Percentiles rank a stretch among this genome's conserved stretches.
These are phyloP conservation scores for Solanum arcanum DNA, from an alignment of 257 asterid species.

Conservation along the genomic window DNA sequence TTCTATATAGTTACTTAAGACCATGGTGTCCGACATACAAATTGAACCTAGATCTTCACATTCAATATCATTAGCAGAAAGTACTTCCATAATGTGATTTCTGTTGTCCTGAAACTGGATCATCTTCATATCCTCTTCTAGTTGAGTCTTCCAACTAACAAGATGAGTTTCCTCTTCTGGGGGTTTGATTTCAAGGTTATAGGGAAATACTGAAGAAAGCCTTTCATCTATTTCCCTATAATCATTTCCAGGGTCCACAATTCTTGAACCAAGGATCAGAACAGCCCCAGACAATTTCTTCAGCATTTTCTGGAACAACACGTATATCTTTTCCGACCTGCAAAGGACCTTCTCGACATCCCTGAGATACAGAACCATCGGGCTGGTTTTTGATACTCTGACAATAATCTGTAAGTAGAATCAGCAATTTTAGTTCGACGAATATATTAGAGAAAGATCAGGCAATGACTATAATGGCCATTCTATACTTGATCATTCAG, in stretches of 20 bases:
- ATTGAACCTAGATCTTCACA: constrained; percentile 76
- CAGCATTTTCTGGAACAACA: constrained; percentile 74
- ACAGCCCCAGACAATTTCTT: constrained; percentile 60
- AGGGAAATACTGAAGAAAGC: constrained; percentile 58
- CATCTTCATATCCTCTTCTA: constrained; percentile 83
- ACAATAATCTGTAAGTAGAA: constrained; percentile 49
- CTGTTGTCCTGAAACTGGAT: constrained; percentile 65
- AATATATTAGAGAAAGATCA: background rate
- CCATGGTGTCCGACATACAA: constrained; percentile 56
- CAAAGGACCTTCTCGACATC: constrained; percentile 60
- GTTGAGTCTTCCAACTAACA: constrained; percentile 71
- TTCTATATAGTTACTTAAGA: constrained; percentile 68
- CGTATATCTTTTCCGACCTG: constrained; percentile 41
- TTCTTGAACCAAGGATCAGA: constrained; percentile 74
- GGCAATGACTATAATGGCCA: background rate
- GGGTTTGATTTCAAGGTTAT: constrained; percentile 71
- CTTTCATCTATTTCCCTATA: constrained; percentile 48
- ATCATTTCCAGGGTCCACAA: constrained; percentile 36
- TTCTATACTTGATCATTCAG: background rate
- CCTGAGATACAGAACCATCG: constrained; percentile 66
- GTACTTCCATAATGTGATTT: constrained; percentile 77
- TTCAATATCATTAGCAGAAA: constrained; percentile 73
- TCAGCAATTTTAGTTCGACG: background rate
- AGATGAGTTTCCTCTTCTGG: constrained; percentile 70
- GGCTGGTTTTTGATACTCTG: constrained; percentile 45